Base-by-base conservation (phyloP, 441 rosid species). In the Daphne laureola region DNA sequence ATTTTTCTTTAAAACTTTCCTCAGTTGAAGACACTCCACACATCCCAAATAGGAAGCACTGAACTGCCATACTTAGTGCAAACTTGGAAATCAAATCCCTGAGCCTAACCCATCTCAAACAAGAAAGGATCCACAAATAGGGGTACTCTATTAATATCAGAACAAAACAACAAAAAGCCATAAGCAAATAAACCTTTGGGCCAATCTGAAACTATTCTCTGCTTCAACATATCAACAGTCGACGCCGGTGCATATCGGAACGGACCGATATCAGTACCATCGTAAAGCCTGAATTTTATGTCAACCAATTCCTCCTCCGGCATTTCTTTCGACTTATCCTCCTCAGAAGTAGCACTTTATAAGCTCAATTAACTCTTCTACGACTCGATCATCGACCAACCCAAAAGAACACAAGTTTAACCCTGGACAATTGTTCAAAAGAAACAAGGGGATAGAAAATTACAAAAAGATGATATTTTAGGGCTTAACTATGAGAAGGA, bases 201-300 rank as follows among this genome's bases (percentile, higher is more conserved):
- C 97, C 97, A 90, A 78, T 90, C 97, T 41, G 94, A 81, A 56
- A 90, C 82, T 48, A 90, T 81, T 59, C 94, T 72, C 71, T 90
- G 96, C 79, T 90, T 90, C 48, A 90, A 85, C 70, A 81, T 68
- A 59, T 90, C 96, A 8, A 90, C 78, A 8, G 96, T 90, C 4
- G 97, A 90, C 0, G 94, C 76, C 11, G 90, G 51, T 3, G 96
- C 79, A 82, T 83, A 90, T 49, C 84, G 78, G 69, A 90, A 84
- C 1, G 97, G 97, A 9, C 97, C 97, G 76, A 90, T 78, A 56
- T 90, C 97, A 38, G 97, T 87, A 45, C 97, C 97, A 66, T 90
- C 97, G 63, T 75, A 87, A 46, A 90, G 70, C 79, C 96, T 79
- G 77, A 90, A 90, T 67, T 84, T 84, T 61, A 90, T 77, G 76